Base-by-base conservation (phyloP, 2,329 filamentous ascomycete species). In the Stagonosporopsis tanaceti region DNA sequence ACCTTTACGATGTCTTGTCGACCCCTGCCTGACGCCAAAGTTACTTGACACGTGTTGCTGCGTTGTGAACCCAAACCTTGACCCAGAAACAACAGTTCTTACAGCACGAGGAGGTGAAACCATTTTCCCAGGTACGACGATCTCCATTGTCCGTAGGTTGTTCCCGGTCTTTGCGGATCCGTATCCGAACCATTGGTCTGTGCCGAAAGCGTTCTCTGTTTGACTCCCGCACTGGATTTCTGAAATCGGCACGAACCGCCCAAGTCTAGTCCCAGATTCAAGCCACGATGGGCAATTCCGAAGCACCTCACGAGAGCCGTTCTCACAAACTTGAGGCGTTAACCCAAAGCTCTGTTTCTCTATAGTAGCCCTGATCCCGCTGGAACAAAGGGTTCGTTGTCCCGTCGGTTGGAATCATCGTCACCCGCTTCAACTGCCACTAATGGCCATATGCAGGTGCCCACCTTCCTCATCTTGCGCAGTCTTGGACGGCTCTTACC, bases 101-200 rank as follows among this genome's bases (percentile, higher is more conserved):
- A 27, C 42, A 27, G 42, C 28, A 15, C 4, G 28, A 27, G 35
- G 11, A 37, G 8, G n/a, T 48, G 4, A 24, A 35, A 28, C 25
- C 17, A n/a, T 41, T 41, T 17, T 45, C 15, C 40, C 32, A 34
- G 28, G 5, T 24, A 20, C 38, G 27, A 12, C 20, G 35, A 28
- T 27, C n/a, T 35, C 34, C 35, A 40, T 38, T 40, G 20, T 50
- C 27, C 39, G 27, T 45, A 9, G 12, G 38, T n/a, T 27, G 17
- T 42, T 34, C 17, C 34, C 20, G 39, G 40, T 22, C 12, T 37
- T 15, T 38, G 30, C 12, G 24, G 47, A 44, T 8, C 11, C 46
- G 28, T 39, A 46, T 47, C 27, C 47, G 47, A 57, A 57, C 53
- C 6, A 42, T 4, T 57, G 53, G 53, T 57, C 53, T 57, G 53